Percentiles rank a stretch among this genome's conserved stretches.
These are phyloP conservation scores for Yarrowia keelungensis DNA, from an alignment of 805 yeast genomes.

Conservation along the genomic window DNA sequence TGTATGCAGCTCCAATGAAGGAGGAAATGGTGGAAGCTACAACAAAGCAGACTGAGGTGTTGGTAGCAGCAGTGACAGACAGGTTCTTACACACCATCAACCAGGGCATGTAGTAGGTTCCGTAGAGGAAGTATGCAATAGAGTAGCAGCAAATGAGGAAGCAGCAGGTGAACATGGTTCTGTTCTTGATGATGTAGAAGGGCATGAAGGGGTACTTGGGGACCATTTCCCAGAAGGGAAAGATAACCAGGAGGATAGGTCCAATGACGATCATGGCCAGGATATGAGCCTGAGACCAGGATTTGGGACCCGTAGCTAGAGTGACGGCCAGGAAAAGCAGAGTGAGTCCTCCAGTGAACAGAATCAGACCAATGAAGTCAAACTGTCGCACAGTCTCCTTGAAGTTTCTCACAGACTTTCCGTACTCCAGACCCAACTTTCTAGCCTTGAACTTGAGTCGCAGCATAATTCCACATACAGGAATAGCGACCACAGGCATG, in stretches of 20 bases:
- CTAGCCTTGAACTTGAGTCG: constrained; percentile 18
- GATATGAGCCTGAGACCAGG: constrained; percentile 68
- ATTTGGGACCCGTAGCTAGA: constrained; percentile 62
- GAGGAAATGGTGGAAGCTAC: constrained; percentile 36
- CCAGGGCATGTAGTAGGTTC: constrained; percentile 39
- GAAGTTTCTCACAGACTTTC: constrained; percentile 4
- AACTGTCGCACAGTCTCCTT: constrained; percentile 62
- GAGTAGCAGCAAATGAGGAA: constrained; percentile 45
- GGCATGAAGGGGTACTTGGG: constrained; percentile 70
- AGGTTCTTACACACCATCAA: constrained; percentile 35
- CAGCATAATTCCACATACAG: constrained; percentile 56
- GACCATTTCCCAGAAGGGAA: constrained; percentile 55
- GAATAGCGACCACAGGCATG: constrained; percentile 62
- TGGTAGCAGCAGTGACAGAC: constrained; percentile 37
- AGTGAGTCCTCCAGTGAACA: constrained; percentile 64
- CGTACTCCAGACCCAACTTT: constrained; percentile 6
- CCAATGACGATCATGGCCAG: constrained; percentile 78
- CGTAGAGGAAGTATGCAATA: constrained; percentile 44
- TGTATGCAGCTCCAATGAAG: constrained; percentile 9
- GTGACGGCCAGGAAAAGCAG: constrained; percentile 75
- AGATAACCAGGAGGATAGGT: constrained; percentile 63
- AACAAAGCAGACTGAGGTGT: constrained; percentile 25
- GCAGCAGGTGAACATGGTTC: constrained; percentile 50
- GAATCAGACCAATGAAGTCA: constrained; percentile 67
- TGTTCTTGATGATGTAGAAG: constrained; percentile 62